Conservation (phyloP, 495 filamentous ascomycete genomes). For the Hyaloscypha hepaticicola region DNA sequence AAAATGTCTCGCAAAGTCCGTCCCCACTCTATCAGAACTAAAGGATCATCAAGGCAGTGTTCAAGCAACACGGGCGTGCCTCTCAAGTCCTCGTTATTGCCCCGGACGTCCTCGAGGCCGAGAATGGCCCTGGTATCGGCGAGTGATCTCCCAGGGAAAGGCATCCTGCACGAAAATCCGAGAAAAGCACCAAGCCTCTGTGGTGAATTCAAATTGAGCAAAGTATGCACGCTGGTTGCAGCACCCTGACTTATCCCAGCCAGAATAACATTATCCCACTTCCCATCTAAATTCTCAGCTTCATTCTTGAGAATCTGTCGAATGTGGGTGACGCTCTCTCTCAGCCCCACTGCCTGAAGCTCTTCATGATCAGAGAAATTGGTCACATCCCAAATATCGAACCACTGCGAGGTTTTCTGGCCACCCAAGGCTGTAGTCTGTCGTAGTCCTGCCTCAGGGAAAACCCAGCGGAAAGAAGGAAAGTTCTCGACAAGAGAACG, state of each 20-base stretch:
- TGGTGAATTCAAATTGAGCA: conserved; percentile 21
- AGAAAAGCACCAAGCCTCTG: conserved; percentile 6
- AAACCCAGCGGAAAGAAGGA: conserved; percentile 8
- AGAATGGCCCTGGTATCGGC: not conserved
- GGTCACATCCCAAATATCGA: conserved; percentile 40
- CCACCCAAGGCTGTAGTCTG: not conserved
- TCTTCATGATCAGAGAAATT: conserved; percentile 35
- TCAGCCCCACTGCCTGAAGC: conserved; percentile 34
- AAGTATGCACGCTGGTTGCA: not conserved
- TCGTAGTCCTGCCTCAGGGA: not conserved
- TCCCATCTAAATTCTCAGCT: conserved; percentile 31
- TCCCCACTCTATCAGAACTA: not conserved
- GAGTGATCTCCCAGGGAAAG: conserved; percentile 3
- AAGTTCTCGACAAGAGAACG: not conserved
- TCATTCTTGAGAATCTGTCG: conserved; percentile 31
- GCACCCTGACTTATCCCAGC: conserved; percentile 24
- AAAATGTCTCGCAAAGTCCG: not conserved
- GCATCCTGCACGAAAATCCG: conserved; percentile 10
- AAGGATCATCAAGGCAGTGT: conserved; percentile 2
- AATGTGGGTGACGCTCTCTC: conserved; percentile 30
- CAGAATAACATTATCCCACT: conserved; percentile 37
- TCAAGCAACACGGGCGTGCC: conserved; percentile 5
- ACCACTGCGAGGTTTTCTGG: conserved; percentile 36
- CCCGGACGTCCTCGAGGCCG: not conserved
- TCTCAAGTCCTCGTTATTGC: not conserved